Conservation (phyloP, 2,329 filamentous ascomycete species). For the Tolypocladium nubicola region DNA sequence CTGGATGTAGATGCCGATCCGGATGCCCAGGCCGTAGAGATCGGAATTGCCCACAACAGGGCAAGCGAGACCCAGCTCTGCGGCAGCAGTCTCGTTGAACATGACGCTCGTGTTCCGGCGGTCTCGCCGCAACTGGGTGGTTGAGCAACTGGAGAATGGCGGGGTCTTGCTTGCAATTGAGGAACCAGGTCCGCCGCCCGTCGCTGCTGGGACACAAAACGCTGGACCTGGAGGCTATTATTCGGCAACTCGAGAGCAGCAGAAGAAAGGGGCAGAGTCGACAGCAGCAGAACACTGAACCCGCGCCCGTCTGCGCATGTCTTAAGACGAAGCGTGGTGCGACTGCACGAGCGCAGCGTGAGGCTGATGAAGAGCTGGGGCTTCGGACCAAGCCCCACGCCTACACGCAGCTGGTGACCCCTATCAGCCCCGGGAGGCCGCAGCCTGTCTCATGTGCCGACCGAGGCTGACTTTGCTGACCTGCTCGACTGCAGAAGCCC, state of each 20-base stretch:
- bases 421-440: not conserved
- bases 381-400: not conserved
- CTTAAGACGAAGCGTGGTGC: not conserved
- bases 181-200: not conserved
- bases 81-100: not conserved
- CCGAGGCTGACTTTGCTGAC: not conserved
- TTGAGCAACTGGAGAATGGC: not conserved
- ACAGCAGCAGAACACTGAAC: not conserved
- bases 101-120: not conserved
- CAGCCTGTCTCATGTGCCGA: not conserved
- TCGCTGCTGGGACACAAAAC: not conserved
- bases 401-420: not conserved
- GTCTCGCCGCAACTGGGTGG: not conserved
- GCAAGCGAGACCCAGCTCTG: conserved; percentile 1
- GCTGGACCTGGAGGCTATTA: not conserved
- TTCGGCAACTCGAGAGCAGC: not conserved
- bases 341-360: not conserved
- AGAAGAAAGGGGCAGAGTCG: not conserved
- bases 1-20: conserved; percentile 16
- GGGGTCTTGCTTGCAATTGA: no score
- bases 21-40: conserved; percentile 17
- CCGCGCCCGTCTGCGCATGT: not conserved
- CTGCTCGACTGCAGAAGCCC: not conserved
- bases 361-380: not conserved
- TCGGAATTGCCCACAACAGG: conserved; percentile 12